These are phyloP conservation scores for Buddleja alternifolia DNA, from an alignment of 257 asterid species.

Conservation along the genomic window DNA sequence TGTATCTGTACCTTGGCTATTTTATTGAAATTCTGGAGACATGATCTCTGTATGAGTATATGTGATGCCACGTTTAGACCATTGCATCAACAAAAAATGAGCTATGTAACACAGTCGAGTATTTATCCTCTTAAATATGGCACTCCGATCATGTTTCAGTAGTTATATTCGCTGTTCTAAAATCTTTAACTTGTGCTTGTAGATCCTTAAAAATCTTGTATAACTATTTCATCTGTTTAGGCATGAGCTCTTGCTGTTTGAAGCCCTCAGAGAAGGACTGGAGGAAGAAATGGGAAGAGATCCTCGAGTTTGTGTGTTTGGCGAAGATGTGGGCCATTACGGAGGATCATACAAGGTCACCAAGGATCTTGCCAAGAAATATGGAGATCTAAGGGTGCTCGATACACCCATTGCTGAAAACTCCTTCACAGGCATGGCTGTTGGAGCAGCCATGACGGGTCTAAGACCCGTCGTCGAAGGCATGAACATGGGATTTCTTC, in stretches of 20 bases:
- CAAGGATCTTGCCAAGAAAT: constrained; percentile 46
- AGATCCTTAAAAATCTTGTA: not conserved
- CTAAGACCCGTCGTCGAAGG: constrained; percentile 57
- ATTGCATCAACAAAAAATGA: not conserved
- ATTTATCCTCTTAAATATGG: not conserved
- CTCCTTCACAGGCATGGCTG: constrained; percentile 59
- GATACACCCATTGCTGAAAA: constrained; percentile 64
- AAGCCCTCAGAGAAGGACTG: constrained; percentile 59
- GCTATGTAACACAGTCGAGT: not conserved
- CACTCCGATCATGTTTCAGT: not conserved
- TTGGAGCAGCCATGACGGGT: constrained; percentile 66
- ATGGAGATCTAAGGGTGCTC: constrained; percentile 58
- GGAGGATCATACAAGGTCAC: constrained; percentile 64
- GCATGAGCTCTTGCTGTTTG: constrained; percentile 57
- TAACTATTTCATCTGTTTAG: constrained; percentile 30
- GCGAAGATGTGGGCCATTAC: constrained; percentile 64
- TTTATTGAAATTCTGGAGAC: not conserved
- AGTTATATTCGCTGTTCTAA: not conserved
- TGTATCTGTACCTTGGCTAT: not conserved
- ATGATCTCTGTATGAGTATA: not conserved
- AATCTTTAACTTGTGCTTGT: not conserved
- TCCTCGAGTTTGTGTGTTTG: constrained; percentile 55
- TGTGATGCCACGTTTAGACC: not conserved
- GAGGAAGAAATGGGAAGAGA: constrained; percentile 64
- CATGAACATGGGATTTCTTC: constrained; percentile 64